phyloP scores from a whole-genome alignment of 2,329 filamentous ascomycete species.

The Sarocladium strictum region DNA sequence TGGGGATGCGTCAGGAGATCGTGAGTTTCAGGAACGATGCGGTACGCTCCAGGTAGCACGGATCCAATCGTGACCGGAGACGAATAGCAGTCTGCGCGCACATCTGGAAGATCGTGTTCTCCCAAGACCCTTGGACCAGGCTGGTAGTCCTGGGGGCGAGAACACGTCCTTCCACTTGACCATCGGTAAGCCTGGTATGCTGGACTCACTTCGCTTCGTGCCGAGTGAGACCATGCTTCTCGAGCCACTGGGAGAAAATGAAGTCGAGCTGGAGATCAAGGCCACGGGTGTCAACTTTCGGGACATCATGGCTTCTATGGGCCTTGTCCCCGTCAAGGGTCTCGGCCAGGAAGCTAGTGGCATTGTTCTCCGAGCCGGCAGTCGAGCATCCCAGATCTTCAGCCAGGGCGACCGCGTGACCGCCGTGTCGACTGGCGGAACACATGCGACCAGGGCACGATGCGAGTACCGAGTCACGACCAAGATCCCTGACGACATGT shows the following conservation, averaged over 20 bases:
- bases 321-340: conserved; percentile 12
- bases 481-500: conserved; percentile 13
- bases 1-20: no score
- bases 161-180: conserved; percentile 14
- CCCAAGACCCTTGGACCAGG: no score
- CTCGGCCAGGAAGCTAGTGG: conserved; percentile 11
- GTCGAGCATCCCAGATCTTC: conserved; percentile 13
- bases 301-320: conserved; percentile 28
- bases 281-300: conserved; percentile 14
- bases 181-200: conserved; percentile 16
- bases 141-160: no score
- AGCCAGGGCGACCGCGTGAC: conserved; percentile 16
- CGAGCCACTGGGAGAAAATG: neutral
- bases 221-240: conserved; percentile 10
- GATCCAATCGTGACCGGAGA: no score
- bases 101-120: no score
- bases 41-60: no score
- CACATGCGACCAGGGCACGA: conserved; percentile 8
- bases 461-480: no score
- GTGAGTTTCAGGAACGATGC: no score
- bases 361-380: conserved; percentile 15
- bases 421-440: conserved; percentile 3
- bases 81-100: no score
- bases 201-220: conserved; percentile 20
- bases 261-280: conserved; percentile 13